Evolutionary conservation across 345 rosid species (phyloP).

Genomic region (Anacardium occidentale): DNA sequence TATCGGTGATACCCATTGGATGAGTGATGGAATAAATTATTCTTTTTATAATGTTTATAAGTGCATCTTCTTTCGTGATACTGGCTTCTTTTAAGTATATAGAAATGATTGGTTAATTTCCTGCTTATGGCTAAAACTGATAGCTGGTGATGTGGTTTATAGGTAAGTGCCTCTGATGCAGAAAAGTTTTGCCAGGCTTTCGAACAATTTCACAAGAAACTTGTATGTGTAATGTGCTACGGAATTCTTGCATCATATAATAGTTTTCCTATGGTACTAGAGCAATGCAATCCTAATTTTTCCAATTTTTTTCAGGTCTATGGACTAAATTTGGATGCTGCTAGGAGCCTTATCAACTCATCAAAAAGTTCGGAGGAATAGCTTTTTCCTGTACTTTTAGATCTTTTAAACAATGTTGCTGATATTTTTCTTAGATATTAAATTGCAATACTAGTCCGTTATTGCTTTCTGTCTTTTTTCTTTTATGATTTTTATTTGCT

Average conservation of each 20-base stretch:
- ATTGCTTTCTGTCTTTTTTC: background rate
- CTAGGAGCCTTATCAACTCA: constrained; percentile 37
- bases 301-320: constrained; percentile 46
- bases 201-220: constrained; percentile 71
- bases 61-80: background rate
- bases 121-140: background rate
- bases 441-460: background rate
- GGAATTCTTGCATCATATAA: background rate
- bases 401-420: background rate
- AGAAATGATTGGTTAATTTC: background rate
- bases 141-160: constrained; percentile 1
- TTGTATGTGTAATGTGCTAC: constrained; percentile 38
- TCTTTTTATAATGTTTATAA: background rate
- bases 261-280: constrained; percentile 2
- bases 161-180: constrained; percentile 74
- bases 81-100: background rate
- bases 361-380: constrained; percentile 20
- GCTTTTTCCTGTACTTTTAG: background rate
- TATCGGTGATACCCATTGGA: background rate
- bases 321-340: constrained; percentile 61
- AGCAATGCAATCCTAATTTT: background rate
- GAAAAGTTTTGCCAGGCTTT: constrained; percentile 76
- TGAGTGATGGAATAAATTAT: background rate
- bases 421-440: background rate
- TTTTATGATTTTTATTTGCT: background rate